phyloP scores from a whole-genome alignment of 192 early-diverging fungal genomes.

The Linnemannia exigua region DNA sequence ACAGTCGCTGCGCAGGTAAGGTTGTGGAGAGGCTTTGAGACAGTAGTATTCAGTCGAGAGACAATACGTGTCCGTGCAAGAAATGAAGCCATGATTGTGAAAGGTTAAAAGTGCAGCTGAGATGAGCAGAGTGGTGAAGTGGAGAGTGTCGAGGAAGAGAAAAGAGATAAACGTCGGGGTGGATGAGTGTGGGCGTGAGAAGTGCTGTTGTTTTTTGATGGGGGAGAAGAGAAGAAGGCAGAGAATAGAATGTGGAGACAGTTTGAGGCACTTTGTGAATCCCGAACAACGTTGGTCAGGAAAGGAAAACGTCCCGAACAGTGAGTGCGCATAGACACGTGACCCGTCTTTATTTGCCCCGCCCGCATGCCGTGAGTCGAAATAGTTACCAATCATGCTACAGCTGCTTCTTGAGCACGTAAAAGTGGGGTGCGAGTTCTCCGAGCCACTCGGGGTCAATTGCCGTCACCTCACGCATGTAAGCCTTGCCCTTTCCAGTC shows the following conservation, averaged over 20 bases:
- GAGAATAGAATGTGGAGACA: background rate
- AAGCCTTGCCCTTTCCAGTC: slow-evolving; percentile 89
- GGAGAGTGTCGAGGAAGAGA: background rate
- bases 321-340: background rate
- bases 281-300: background rate
- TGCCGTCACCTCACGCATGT: slow-evolving; percentile 95
- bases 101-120: background rate
- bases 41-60: background rate
- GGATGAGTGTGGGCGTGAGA: background rate
- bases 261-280: background rate
- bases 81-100: background rate
- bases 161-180: background rate
- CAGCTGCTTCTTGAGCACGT: slow-evolving; percentile 16
- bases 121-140: background rate
- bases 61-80: slow-evolving; percentile 5
- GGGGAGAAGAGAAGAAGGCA: background rate
- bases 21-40: slow-evolving; percentile 1
- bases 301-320: slow-evolving; percentile 7
- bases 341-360: background rate
- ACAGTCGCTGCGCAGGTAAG: background rate
- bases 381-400: background rate
- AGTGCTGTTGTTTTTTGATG: background rate
- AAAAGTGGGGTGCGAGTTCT: slow-evolving; percentile 96
- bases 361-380: background rate
- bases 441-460: slow-evolving; percentile 96